phyloP scores from a whole-genome alignment of 768 basidiomycete genomes.

The Rhizopogon rudus region DNA sequence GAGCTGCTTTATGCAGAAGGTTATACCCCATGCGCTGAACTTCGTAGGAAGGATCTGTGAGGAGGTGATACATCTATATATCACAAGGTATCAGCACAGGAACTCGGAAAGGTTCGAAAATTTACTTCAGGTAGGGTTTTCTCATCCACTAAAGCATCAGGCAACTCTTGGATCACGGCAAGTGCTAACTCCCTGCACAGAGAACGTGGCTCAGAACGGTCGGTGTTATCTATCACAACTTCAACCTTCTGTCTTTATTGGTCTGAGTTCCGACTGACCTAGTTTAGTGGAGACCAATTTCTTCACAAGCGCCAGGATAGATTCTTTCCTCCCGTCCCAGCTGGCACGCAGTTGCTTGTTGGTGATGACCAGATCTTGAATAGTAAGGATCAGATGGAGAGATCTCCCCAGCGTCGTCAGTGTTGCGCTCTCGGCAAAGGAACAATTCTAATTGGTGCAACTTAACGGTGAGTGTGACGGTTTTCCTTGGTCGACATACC shows the following conservation, averaged over 20 bases:
- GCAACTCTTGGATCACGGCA: conserved; percentile 62
- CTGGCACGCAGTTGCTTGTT: conserved; percentile 69
- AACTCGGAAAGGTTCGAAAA: neutral
- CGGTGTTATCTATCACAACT: conserved; percentile 9
- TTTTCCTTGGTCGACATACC: conserved; percentile 36
- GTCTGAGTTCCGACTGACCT: neutral
- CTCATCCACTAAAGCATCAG: conserved; percentile 55
- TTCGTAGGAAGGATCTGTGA: conserved; percentile 55
- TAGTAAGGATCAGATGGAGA: conserved; percentile 55
- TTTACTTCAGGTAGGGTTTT: conserved; percentile 61
- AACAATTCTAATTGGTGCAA: conserved; percentile 41
- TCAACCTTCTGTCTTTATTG: neutral
- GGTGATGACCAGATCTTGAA: conserved; percentile 65
- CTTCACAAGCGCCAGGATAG: conserved; percentile 53
- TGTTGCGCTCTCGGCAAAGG: conserved; percentile 51
- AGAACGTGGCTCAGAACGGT: conserved; percentile 52
- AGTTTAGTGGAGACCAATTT: conserved; percentile 42
- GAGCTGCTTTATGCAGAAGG: conserved; percentile 64
- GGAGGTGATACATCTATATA: conserved; percentile 71
- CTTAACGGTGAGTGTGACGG: neutral
- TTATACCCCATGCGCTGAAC: conserved; percentile 79
- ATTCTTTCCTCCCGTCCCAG: conserved; percentile 57
- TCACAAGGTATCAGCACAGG: neutral
- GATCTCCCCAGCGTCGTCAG: conserved; percentile 67
- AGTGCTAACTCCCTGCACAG: conserved; percentile 66